These are phyloP conservation scores for Auricularia sp. DNA, from an alignment of 768 basidiomycete genomes.

Conservation along the genomic window DNA sequence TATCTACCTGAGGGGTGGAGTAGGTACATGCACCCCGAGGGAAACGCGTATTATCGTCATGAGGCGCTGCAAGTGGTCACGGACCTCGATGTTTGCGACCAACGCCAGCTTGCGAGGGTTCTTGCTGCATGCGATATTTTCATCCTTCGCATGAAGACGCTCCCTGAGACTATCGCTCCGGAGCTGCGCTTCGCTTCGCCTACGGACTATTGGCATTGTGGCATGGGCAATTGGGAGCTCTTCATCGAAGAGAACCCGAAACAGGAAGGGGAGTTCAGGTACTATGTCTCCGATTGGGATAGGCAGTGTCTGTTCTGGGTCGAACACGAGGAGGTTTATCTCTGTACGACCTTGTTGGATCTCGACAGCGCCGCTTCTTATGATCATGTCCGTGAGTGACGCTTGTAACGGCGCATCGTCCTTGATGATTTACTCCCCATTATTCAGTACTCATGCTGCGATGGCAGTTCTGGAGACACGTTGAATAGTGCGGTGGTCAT, in stretches of 20 bases:
- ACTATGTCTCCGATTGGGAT: background rate
- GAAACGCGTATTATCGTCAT: background rate
- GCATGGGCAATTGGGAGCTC: background rate
- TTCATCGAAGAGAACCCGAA: background rate
- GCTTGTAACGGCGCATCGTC: background rate
- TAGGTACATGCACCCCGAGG: background rate
- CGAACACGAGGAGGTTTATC: background rate
- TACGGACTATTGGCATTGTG: background rate
- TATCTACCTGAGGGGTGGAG: background rate
- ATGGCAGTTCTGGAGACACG: background rate
- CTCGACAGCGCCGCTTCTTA: background rate
- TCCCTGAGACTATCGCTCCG: too few species aligned
- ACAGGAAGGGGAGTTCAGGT: background rate
- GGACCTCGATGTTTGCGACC: background rate
- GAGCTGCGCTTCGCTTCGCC: too few species aligned
- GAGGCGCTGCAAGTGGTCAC: background rate
- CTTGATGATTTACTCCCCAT: too few species aligned
- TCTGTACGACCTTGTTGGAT: background rate
- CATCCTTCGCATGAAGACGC: too few species aligned
- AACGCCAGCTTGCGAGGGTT: background rate
- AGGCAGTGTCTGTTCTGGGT: background rate
- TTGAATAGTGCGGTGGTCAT: background rate
- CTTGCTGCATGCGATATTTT: too few species aligned
- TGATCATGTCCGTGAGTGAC: background rate
- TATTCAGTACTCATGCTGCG: background rate